Percentiles rank a stretch among this genome's conserved stretches.
phyloP scores from a whole-genome alignment of 352 stramenopile species.

The Phytophthora podocarpi region DNA sequence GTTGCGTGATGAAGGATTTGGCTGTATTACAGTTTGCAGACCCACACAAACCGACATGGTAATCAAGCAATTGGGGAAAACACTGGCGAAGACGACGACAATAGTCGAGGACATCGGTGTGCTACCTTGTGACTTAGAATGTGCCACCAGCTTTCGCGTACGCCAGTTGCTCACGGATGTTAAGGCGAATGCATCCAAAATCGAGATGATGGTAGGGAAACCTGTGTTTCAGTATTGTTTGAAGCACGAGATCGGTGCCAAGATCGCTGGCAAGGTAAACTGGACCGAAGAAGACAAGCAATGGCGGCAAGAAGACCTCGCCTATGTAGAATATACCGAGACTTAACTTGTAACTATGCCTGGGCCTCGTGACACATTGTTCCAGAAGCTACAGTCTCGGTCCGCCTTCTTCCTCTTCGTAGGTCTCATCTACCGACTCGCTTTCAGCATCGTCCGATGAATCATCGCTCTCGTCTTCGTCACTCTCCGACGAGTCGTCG shows the following conservation, averaged over 20 bases:
- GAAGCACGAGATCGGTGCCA: conserved; percentile 59
- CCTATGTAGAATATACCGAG: conserved; percentile 79
- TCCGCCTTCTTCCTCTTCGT: conserved; percentile 17
- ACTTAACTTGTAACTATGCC: conserved; percentile 34
- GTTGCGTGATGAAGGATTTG: conserved; percentile 68
- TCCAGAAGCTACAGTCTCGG: conserved; percentile 2
- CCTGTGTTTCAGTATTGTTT: conserved; percentile 65
- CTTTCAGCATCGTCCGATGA: conserved; percentile 2
- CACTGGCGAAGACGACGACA: conserved; percentile 58
- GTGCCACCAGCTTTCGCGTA: conserved; percentile 67
- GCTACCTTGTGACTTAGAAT: conserved; percentile 66
- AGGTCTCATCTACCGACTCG: conserved; percentile 16
- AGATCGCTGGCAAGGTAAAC: conserved; percentile 57
- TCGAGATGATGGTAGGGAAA: conserved; percentile 80
- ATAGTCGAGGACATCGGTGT: conserved; percentile 79
- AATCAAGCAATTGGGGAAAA: conserved; percentile 71
- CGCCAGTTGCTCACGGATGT: conserved; percentile 51
- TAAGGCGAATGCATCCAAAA: conserved; percentile 29
- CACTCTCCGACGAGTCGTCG: neutral
- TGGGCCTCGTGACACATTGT: too few relatives aligned
- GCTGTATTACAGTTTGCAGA: conserved; percentile 69
- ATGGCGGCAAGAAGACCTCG: conserved; percentile 63
- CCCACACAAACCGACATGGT: conserved; percentile 75
- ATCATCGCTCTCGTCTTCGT: conserved; percentile 8
- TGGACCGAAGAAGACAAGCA: conserved; percentile 75